Evolutionary conservation across 352 stramenopile species (phyloP), one percentile per base, ranked within the genome.

Genomic region (Pythium phragmitis): DNA sequence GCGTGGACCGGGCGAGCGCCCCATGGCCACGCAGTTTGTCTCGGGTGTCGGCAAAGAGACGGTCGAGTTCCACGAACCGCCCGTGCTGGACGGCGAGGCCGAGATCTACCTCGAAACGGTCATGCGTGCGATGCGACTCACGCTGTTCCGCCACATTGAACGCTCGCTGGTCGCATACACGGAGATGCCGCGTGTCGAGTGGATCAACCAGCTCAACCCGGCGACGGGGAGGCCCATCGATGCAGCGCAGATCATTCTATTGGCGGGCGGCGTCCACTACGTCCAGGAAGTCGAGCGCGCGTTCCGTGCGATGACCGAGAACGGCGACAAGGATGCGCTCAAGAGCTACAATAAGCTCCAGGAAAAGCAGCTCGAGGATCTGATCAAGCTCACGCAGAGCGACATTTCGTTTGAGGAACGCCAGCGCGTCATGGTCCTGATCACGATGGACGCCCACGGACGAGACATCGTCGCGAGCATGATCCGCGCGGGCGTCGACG

Each of bases 21-120:
- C 94, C 2, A 81, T 91, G 19, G 92, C 96, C 13, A 97, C 84
- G 4, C 79, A 87, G 59, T 98, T 98, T 59, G 91, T 99, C 12
- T 94, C 96, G 34, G 92, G 90, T 52, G 96, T 99, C 4, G 95
- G 96, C 12, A 91, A 96, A 53, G 97, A 99, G 67, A 70, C 89
- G 52, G 94, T 98, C 14, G 83, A 92, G 43, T 99, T 99, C 59
- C 85, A 94, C 51, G 90, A 97, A 34, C 76, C 92, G 0, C 89
- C 98, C 8, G 71, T 93, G 26, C 82, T 99, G 0, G 83, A 98
- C 59, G 97, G 96, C 47, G 98, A 99, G 71, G 95, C 98, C 17
- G 97, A 99, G 68, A 97, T 98, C 64, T 99, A 99, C 75, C 86
- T 99, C 54, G 93, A 98, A 73, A 97, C 91, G 0, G 80, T 99